A percentile compares a stretch with the other conserved stretches of the same genome.
Conservation (phyloP, 768 basidiomycete species). For the Gyrodon lividus region DNA sequence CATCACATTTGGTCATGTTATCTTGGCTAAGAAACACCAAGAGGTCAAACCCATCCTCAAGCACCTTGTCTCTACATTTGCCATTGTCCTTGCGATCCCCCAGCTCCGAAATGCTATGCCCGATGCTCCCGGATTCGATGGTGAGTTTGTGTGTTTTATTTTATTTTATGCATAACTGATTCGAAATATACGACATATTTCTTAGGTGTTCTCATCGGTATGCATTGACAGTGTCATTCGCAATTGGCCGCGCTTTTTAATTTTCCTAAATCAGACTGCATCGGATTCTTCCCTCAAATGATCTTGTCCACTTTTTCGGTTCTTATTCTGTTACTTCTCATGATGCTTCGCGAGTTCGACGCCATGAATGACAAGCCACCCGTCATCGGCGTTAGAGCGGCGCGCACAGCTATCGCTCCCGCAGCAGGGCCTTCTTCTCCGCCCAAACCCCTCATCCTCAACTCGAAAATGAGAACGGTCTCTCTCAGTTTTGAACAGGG, state of each 20-base stretch:
- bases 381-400: background rate
- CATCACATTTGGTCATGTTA: slow-evolving; percentile 44
- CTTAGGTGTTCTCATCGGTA: slow-evolving; percentile 49
- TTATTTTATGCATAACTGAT: slow-evolving; percentile 6
- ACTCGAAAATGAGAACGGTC: slow-evolving; percentile 29
- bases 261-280: slow-evolving; percentile 37
- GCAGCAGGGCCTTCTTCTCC: background rate
- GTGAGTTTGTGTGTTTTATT: slow-evolving; percentile 29
- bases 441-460: slow-evolving; percentile 21
- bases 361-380: slow-evolving; percentile 1
- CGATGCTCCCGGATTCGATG: slow-evolving; percentile 53
- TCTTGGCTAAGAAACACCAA: slow-evolving; percentile 39
- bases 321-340: slow-evolving; percentile 41
- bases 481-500: slow-evolving; percentile 38
- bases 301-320: slow-evolving; percentile 42
- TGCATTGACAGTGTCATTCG: background rate
- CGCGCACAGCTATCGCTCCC: slow-evolving; percentile 21
- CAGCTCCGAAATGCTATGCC: slow-evolving; percentile 56
- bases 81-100: slow-evolving; percentile 46
- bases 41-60: slow-evolving; percentile 34
- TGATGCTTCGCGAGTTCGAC: slow-evolving; percentile 41
- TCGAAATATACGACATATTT: background rate
- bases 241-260: background rate
- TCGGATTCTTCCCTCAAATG: slow-evolving; percentile 63
- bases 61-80: slow-evolving; percentile 39